Evolutionary conservation across 441 rosid species (phyloP).

Genomic region (Metrosideros polymorpha): DNA sequence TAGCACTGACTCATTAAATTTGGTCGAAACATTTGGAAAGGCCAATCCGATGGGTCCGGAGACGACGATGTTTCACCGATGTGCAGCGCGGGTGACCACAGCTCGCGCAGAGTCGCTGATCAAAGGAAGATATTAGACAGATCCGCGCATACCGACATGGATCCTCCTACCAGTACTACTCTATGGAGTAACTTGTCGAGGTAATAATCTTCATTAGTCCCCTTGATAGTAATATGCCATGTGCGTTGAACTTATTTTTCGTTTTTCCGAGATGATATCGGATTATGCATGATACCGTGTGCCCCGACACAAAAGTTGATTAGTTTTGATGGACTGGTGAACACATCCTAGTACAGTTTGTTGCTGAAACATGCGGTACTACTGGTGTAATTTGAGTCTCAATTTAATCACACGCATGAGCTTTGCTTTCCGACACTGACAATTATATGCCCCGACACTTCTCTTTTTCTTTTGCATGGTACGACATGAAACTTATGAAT

Average conservation of each 20-base stretch:
- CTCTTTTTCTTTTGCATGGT: slow-evolving; percentile 5
- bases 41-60: slow-evolving; percentile 67
- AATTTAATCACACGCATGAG: neutral
- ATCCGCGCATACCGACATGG: slow-evolving; percentile 34
- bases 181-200: slow-evolving; percentile 75
- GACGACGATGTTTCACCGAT: slow-evolving; percentile 53
- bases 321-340: neutral
- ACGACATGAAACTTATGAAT: neutral
- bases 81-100: slow-evolving; percentile 23
- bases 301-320: neutral
- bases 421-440: neutral
- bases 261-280: neutral
- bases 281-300: neutral
- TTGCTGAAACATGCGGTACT: neutral
- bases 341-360: neutral
- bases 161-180: slow-evolving; percentile 17
- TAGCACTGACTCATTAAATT: neutral
- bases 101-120: slow-evolving; percentile 20
- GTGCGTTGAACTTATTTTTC: neutral
- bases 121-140: slow-evolving; percentile 31
- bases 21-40: neutral
- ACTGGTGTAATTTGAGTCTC: neutral
- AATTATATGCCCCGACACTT: neutral
- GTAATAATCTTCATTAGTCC: slow-evolving; percentile 17
- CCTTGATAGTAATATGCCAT: neutral